Evolutionary conservation across 495 filamentous ascomycete species (phyloP).

Genomic region (Copromyces sp.): DNA sequence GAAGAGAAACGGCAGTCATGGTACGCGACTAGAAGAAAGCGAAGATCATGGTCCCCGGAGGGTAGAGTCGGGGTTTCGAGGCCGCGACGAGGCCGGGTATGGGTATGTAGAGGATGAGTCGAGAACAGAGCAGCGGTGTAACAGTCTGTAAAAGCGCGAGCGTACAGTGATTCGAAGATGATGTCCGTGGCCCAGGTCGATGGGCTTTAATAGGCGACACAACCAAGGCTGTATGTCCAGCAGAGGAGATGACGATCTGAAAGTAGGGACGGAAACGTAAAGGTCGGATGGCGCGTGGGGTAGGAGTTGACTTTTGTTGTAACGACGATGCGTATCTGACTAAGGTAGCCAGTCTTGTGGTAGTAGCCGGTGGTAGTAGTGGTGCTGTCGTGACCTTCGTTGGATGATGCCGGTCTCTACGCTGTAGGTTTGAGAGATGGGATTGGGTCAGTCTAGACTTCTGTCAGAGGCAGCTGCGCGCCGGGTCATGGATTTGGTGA

Average conservation of each 20-base stretch:
- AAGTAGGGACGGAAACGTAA: background rate
- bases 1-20: slow-evolving; percentile 24
- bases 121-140: background rate
- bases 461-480: background rate
- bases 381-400: background rate
- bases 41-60: slow-evolving; percentile 10
- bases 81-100: background rate
- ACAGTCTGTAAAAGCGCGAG: background rate
- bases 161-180: background rate
- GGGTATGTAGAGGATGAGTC: background rate
- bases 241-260: background rate
- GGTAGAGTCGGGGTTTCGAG: background rate
- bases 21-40: slow-evolving; percentile 7
- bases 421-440: background rate
- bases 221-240: background rate
- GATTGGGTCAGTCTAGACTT: background rate
- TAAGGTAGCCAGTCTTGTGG: background rate
- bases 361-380: background rate
- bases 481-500: background rate
- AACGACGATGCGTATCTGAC: background rate
- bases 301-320: background rate
- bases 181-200: background rate
- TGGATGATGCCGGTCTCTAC: background rate
- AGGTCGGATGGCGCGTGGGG: background rate
- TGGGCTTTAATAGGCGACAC: background rate